phyloP scores from a whole-genome alignment of 768 basidiomycete genomes.

The Fomitopsis pulvina region DNA sequence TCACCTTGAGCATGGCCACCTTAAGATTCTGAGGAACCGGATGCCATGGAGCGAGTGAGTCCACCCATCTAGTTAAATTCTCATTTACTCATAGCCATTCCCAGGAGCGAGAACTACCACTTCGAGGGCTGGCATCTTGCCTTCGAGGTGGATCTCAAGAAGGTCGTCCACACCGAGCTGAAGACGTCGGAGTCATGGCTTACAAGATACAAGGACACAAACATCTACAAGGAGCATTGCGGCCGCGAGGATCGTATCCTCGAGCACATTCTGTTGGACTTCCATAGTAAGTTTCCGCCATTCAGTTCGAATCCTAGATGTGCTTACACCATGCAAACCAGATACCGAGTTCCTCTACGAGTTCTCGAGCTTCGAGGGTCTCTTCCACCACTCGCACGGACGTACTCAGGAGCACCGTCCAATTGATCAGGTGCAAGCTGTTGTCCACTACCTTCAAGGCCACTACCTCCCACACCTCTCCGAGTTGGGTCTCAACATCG shows the following conservation, averaged over 20 bases:
- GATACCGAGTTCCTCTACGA: constrained; percentile 21
- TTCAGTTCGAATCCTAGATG: background rate
- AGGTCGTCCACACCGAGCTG: constrained; percentile 13
- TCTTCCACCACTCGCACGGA: constrained; percentile 7
- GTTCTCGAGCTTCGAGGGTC: constrained; percentile 19
- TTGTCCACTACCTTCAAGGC: constrained; percentile 18
- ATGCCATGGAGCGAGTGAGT: constrained; percentile 9
- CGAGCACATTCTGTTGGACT: constrained; percentile 20
- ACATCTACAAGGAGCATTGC: constrained; percentile 13
- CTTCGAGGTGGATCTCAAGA: constrained; percentile 24
- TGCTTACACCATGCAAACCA: background rate
- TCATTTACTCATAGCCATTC: background rate
- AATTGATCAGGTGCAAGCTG: constrained; percentile 18
- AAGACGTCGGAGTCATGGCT: constrained; percentile 7
- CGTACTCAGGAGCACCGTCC: constrained; percentile 10
- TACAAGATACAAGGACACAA: constrained; percentile 8
- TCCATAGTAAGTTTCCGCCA: constrained; percentile 13
- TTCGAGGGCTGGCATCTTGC: constrained; percentile 22
- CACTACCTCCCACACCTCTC: constrained; percentile 20
- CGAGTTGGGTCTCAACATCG: constrained; percentile 17
- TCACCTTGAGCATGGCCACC: constrained; percentile 15
- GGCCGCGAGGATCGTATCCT: constrained; percentile 7
- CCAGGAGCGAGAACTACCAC: constrained; percentile 12
- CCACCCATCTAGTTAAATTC: background rate
- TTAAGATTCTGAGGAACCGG: constrained; percentile 16